phyloP scores from a whole-genome alignment of 768 basidiomycete genomes.

The Boletus sp. region DNA sequence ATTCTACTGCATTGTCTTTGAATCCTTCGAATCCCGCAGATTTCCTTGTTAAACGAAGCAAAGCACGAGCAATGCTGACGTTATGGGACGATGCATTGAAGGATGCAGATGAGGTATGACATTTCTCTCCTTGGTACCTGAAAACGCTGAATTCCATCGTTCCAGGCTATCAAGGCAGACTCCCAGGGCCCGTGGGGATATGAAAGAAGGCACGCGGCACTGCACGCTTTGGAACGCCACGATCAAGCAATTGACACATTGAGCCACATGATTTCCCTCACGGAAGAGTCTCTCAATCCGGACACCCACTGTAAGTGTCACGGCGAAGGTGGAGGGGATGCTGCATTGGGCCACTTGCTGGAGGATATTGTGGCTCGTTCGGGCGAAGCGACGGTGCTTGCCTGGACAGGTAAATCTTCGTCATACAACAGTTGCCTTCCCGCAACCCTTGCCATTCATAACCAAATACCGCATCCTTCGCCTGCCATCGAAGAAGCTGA shows the following conservation, averaged over 20 bases:
- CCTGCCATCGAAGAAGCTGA: neutral
- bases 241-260: neutral
- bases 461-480: neutral
- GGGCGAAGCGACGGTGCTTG: conserved; percentile 6
- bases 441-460: neutral
- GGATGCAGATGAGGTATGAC: conserved; percentile 13
- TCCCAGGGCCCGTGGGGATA: neutral
- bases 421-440: conserved; percentile 16
- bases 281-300: neutral
- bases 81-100: conserved; percentile 11
- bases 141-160: neutral
- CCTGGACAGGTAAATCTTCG: conserved; percentile 12
- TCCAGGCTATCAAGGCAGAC: conserved; percentile 1
- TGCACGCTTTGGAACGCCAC: neutral
- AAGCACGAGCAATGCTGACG: neutral
- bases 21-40: neutral
- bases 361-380: conserved; percentile 12
- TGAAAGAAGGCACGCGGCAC: neutral
- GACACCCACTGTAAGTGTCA: neutral
- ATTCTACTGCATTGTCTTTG: conserved; percentile 1
- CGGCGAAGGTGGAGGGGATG: conserved; percentile 9
- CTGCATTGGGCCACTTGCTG: conserved; percentile 12
- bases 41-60: conserved; percentile 12
- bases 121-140: rapidly evolving
- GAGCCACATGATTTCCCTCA: conserved; percentile 1